Evolutionary conservation across 169 alveolate species (phyloP).

Genomic region (Babesia ovata): DNA sequence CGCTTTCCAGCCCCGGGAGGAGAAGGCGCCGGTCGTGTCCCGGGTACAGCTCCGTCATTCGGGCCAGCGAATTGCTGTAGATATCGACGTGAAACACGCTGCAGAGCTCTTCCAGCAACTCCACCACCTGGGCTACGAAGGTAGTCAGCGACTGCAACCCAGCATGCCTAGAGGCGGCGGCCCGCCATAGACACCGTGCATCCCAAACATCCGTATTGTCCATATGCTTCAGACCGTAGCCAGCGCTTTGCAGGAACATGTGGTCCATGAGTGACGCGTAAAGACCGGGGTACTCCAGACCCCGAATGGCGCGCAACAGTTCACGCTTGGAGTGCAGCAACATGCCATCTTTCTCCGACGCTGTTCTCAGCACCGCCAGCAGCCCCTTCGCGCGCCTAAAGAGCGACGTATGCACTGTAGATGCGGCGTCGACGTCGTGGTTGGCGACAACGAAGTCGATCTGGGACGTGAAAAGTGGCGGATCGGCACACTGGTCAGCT

Average conservation of each 20-base stretch:
- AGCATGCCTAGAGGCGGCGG: slow-evolving; percentile 25
- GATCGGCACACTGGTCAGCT: neutral
- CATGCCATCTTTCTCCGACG: slow-evolving; percentile 31
- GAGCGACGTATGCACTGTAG: slow-evolving; percentile 5
- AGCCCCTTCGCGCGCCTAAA: slow-evolving; percentile 54
- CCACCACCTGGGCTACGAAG: slow-evolving; percentile 37
- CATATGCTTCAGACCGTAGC: neutral
- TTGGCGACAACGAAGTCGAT: slow-evolving; percentile 3
- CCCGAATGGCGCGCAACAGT: slow-evolving; percentile 13
- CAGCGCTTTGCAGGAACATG: slow-evolving; percentile 17
- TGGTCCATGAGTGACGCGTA: slow-evolving; percentile 51
- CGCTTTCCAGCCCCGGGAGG: slow-evolving; percentile 8
- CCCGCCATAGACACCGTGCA: slow-evolving; percentile 19
- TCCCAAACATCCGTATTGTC: slow-evolving; percentile 8
- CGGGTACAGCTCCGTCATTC: neutral
- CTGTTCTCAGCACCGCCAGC: slow-evolving; percentile 27
- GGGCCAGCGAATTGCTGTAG: slow-evolving; percentile 12
- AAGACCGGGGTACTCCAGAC: slow-evolving; percentile 38
- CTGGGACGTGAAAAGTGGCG: neutral
- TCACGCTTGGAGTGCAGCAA: slow-evolving; percentile 9
- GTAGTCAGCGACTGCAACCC: slow-evolving; percentile 5
- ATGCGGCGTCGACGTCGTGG: neutral
- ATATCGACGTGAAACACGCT: slow-evolving; percentile 41
- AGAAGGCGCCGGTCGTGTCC: slow-evolving; percentile 37
- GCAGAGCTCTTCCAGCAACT: slow-evolving; percentile 39